Conservation (phyloP, 768 basidiomycete genomes). For the Suillus weaverae region DNA sequence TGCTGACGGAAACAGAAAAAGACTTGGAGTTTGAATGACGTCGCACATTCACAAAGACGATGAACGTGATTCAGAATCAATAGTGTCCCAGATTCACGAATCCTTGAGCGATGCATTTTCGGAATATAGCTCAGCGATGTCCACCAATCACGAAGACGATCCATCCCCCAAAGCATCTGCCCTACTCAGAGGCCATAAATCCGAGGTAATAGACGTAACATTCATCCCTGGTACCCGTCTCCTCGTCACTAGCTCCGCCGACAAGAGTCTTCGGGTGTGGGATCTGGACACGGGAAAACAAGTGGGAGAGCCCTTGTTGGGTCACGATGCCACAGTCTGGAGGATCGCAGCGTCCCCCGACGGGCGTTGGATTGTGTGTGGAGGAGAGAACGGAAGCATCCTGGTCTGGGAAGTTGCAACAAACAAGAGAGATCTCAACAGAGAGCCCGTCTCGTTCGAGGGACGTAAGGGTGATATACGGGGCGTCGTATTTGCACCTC, state of each 20-base stretch:
- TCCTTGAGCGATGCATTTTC: too few relatives aligned
- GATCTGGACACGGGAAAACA: neutral
- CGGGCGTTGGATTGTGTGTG: neutral
- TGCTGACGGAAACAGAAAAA: neutral
- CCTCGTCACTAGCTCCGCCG: neutral
- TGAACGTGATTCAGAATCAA: too few relatives aligned
- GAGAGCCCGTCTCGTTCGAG: neutral
- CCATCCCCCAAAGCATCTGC: neutral
- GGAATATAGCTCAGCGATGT: too few relatives aligned
- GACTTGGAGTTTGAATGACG: neutral
- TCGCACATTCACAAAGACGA: neutral
- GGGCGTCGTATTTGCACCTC: neutral
- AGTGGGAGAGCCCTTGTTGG: neutral
- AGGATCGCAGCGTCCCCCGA: neutral
- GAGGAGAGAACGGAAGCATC: neutral
- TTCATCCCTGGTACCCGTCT: neutral
- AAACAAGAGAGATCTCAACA: neutral
- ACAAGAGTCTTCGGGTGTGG: neutral
- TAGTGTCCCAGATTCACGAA: neutral
- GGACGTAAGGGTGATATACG: neutral
- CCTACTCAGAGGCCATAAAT: neutral
- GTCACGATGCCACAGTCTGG: neutral
- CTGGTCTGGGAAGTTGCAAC: neutral
- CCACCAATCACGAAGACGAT: too few relatives aligned
- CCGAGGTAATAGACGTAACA: too few relatives aligned